Conservation (phyloP, 306 rosid genomes). For the Ziziphus jujuba region DNA sequence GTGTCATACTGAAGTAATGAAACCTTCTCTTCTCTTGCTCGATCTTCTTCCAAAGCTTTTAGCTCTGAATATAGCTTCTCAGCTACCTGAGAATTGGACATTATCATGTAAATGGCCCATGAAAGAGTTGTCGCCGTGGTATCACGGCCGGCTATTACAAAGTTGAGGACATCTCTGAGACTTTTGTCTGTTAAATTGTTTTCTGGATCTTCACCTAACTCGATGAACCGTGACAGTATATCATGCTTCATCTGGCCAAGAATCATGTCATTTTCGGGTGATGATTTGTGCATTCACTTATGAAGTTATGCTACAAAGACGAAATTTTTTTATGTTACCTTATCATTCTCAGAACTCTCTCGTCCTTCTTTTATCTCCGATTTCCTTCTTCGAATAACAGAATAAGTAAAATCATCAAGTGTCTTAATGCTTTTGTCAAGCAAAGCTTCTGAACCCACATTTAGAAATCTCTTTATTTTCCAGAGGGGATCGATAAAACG, state of each 20-base stretch:
- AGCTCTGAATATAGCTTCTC: slow-evolving; percentile 76
- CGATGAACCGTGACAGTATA: slow-evolving; percentile 85
- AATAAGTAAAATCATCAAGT: slow-evolving; percentile 80
- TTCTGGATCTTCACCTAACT: slow-evolving; percentile 52
- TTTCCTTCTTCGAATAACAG: slow-evolving; percentile 74
- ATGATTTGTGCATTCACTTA: neutral
- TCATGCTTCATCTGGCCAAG: slow-evolving; percentile 74
- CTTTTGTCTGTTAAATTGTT: slow-evolving; percentile 61
- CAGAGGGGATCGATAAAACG: slow-evolving; percentile 90
- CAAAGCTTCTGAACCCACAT: slow-evolving; percentile 80
- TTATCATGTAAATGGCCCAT: slow-evolving; percentile 89
- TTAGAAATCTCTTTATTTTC: slow-evolving; percentile 65
- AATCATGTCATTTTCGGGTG: neutral
- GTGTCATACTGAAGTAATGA: slow-evolving; percentile 43
- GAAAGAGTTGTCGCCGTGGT: slow-evolving; percentile 93
- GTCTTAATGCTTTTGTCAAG: slow-evolving; percentile 69
- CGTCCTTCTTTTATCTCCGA: slow-evolving; percentile 61
- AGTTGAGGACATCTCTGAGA: slow-evolving; percentile 83
- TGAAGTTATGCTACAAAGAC: no score
- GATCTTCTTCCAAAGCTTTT: slow-evolving; percentile 57
- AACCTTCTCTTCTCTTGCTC: slow-evolving; percentile 56
- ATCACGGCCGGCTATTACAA: slow-evolving; percentile 97
- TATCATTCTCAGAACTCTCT: slow-evolving; percentile 30
- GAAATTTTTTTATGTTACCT: slow-evolving; percentile 38
- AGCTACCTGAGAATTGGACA: slow-evolving; percentile 67